Conservation (phyloP, 2,329 filamentous ascomycete species). For the Microdochium paspali region DNA sequence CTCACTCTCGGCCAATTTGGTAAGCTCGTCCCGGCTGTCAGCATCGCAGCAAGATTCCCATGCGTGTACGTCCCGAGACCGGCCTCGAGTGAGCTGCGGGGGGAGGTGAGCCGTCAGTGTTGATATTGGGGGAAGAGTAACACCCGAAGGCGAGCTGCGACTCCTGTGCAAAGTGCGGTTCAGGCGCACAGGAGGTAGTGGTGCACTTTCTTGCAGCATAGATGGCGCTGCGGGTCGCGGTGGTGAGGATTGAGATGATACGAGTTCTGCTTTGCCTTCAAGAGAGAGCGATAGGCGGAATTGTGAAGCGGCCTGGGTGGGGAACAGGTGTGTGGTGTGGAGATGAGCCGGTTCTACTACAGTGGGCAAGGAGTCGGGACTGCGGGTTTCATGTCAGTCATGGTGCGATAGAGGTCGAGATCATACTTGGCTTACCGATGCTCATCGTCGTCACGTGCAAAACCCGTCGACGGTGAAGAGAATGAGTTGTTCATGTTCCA, state of each 20-base stretch:
- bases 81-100: slow-evolving; percentile 52
- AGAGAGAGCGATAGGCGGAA: slow-evolving; percentile 75
- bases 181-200: slow-evolving; percentile 36
- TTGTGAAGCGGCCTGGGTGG: slow-evolving; percentile 36
- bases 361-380: slow-evolving; percentile 32
- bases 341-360: slow-evolving; percentile 29
- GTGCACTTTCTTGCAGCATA: slow-evolving; percentile 29
- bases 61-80: slow-evolving; percentile 77
- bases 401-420: background rate
- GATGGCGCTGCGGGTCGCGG: slow-evolving; percentile 43
- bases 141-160: slow-evolving; percentile 54
- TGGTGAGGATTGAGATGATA: slow-evolving; percentile 60
- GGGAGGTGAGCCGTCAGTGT: slow-evolving; percentile 41
- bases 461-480: slow-evolving; percentile 34
- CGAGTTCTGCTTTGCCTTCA: slow-evolving; percentile 83
- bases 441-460: slow-evolving; percentile 30
- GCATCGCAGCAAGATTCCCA: slow-evolving; percentile 90
- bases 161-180: slow-evolving; percentile 55
- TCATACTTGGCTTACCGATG: slow-evolving; percentile 28
- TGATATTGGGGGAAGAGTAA: slow-evolving; percentile 48
- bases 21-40: slow-evolving; percentile 68
- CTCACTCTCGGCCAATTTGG: slow-evolving; percentile 72
- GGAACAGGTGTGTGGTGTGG: slow-evolving; percentile 23
- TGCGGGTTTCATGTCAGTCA: slow-evolving; percentile 14
- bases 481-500: slow-evolving; percentile 46